Base-by-base conservation (phyloP, 2,329 filamentous ascomycete genomes). In the Hymenoscyphus occultus region DNA sequence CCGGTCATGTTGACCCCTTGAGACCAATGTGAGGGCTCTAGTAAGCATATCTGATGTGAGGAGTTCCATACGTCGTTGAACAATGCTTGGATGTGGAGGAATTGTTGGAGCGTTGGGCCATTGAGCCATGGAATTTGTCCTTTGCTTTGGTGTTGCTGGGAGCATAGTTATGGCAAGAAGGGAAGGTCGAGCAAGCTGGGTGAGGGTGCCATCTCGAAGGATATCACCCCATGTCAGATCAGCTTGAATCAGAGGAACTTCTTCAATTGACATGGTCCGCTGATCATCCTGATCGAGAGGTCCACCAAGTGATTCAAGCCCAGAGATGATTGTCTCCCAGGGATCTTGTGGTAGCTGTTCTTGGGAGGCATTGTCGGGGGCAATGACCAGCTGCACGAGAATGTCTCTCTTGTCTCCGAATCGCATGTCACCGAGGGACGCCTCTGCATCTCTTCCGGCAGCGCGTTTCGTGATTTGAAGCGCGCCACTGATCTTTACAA, bases 21-120 rank as follows among this genome's bases (percentile, higher is more conserved):
- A 92, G 22, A 98, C 93, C 22, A 99, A 84, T 0, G 93, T 97
- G 67, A 99, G 81, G 14, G 95, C 93, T 65, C 95, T 85, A 7
- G 92, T 96, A 68, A 99, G 85, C 95, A 99, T 99, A 76, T 99
- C 95, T 1, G 94, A 98, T 2, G 95, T 98, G 62, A 99, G 84
- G 39, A 99, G 83, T 78, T 99, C 95, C 95, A 99, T 99, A 57
- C 95, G 90, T 51, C 95, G 87, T 79, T 99, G 95, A 6, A 99
- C 94, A 66, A 99, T 93, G 68, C 90, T 92, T 4, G 95, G 93
- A 75, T 98, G 95, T 57, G 95, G 94, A 14, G 95, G 95, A 67
- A 99, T 99, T 0, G 93, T 91, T 14, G 93, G 92, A 13, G 83
- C 80, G 70, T 82, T 85, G 56, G 80, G 80, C 85, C 86, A 88